Percentiles rank a stretch among this genome's conserved stretches.
Evolutionary conservation across 1,284 basidiomycete genomes (phyloP).

Genomic region (Apiotrichum domesticum): DNA sequence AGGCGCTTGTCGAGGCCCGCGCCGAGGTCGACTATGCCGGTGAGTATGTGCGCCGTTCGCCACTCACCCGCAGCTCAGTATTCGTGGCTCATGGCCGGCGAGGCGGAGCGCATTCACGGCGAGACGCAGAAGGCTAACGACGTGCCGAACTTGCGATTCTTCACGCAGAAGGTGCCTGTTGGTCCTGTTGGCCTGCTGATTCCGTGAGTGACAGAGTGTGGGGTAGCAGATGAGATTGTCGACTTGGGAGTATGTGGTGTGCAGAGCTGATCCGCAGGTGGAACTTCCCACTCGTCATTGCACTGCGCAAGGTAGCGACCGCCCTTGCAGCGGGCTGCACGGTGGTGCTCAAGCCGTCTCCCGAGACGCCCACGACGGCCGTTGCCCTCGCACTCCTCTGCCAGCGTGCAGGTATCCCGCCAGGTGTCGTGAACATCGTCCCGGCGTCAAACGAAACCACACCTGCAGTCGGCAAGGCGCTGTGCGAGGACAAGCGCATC

Average conservation of each 20-base stretch:
- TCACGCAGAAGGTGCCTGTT: slow-evolving; percentile 56
- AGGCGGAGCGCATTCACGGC: slow-evolving; percentile 62
- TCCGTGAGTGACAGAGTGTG: slow-evolving; percentile 21
- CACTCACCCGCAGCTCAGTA: slow-evolving; percentile 8
- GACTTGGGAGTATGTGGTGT: no score
- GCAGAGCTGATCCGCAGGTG: slow-evolving; percentile 6
- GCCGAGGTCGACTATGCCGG: slow-evolving; percentile 61
- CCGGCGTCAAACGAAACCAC: slow-evolving; percentile 59
- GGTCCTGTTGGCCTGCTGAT: slow-evolving; percentile 50
- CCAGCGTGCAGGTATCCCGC: slow-evolving; percentile 61
- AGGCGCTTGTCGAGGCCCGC: slow-evolving; percentile 70
- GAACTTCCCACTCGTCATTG: slow-evolving; percentile 87
- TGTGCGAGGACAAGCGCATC: slow-evolving; percentile 28
- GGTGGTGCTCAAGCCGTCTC: slow-evolving; percentile 60
- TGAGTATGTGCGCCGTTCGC: neutral
- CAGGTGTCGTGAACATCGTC: slow-evolving; percentile 81
- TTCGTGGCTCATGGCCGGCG: slow-evolving; percentile 50
- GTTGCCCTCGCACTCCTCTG: slow-evolving; percentile 51
- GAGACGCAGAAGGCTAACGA: slow-evolving; percentile 52
- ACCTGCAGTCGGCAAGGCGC: slow-evolving; percentile 22
- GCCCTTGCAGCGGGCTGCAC: slow-evolving; percentile 61
- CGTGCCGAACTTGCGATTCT: slow-evolving; percentile 18
- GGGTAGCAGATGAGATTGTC: no score
- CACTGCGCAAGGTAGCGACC: slow-evolving; percentile 66
- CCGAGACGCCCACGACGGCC: slow-evolving; percentile 81